Evolutionary conservation across 2,329 filamentous ascomycete genomes (phyloP), one percentile per base, ranked within the genome.

Genomic region (Colletotrichum liaoningense): DNA sequence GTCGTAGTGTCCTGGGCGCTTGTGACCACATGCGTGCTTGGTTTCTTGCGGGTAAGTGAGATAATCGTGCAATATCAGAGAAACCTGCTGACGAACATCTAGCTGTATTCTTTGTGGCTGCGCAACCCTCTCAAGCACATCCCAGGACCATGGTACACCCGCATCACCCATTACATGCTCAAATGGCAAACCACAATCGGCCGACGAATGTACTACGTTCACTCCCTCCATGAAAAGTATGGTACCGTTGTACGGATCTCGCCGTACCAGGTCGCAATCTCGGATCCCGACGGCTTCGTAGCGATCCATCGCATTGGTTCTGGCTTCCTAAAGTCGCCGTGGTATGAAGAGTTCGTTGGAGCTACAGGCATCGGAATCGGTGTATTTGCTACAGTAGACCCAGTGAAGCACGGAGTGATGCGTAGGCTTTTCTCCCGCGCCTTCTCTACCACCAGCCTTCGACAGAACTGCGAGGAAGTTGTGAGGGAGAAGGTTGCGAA

Each of bases 341-440:
- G 49, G 2, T 69, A 73, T 19, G 38, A 59, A 2, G 57, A 65
- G 2, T 35, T 73, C n/a, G 52, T 30, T 5, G 64, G 64, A 12
- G 35, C 33, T 14, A 22, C 38, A 6, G 60, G 49, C 7, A 19
- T 60, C 1, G 70, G 59, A 1, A 63, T 57, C n/a, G 49, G 49
- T 2, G n/a, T 73, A 22, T 73, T 73, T 7, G 60, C 66, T 0
- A 73, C 64, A 1, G 52, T 19, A 26, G 60, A 73, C 42, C 65
- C 70, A 2, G 64, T 64, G 22, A 42, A 26, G 24, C 70, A 73
- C n/a, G 57, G 58, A 6, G 57, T 46, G 1, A 58, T 58, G 2
- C 83, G 86, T 14, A 81, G 82, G 63, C 80, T 88, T 1, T 78
- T 89, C 5, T 84, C 85, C 4, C 77, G 79, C 1, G 78, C 83